Percentiles rank a stretch among this genome's conserved stretches.
Conservation (phyloP, 1,139 yeast species). For the Taphrina populina region DNA sequence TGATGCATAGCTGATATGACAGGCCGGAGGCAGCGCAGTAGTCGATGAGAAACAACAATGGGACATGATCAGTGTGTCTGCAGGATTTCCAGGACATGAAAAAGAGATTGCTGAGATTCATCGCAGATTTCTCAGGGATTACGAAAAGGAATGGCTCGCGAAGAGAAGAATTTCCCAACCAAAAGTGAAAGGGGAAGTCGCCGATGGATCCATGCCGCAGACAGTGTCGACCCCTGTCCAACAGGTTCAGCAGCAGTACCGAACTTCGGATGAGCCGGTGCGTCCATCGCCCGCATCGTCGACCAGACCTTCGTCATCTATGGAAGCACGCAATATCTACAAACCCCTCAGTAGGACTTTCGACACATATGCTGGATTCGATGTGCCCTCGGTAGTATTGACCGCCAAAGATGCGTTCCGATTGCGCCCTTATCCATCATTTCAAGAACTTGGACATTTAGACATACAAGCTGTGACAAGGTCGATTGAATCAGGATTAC, state of each 20-base stretch:
- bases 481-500: conserved; percentile 13
- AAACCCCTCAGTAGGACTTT: conserved; percentile 1
- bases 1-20: background rate
- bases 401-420: background rate
- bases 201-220: background rate
- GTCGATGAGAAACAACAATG: conserved; percentile 7
- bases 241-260: background rate
- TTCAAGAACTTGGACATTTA: conserved; percentile 24
- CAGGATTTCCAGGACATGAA: conserved; percentile 16
- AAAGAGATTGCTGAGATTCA: background rate
- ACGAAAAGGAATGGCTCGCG: conserved; percentile 30
- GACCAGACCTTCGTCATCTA: background rate
- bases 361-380: conserved; percentile 14
- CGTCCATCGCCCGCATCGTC: background rate
- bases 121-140: conserved; percentile 3
- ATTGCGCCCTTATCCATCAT: conserved; percentile 24
- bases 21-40: conserved; percentile 26
- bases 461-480: conserved; percentile 25
- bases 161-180: conserved; percentile 6
- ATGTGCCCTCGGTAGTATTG: background rate
- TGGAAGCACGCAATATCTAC: background rate
- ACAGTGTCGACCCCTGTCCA: background rate
- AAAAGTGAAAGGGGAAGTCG: background rate
- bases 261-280: background rate
- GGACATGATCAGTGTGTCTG: conserved; percentile 2